These are phyloP conservation scores for Quercus robur DNA, from an alignment of 306 rosid species.

Conservation along the genomic window DNA sequence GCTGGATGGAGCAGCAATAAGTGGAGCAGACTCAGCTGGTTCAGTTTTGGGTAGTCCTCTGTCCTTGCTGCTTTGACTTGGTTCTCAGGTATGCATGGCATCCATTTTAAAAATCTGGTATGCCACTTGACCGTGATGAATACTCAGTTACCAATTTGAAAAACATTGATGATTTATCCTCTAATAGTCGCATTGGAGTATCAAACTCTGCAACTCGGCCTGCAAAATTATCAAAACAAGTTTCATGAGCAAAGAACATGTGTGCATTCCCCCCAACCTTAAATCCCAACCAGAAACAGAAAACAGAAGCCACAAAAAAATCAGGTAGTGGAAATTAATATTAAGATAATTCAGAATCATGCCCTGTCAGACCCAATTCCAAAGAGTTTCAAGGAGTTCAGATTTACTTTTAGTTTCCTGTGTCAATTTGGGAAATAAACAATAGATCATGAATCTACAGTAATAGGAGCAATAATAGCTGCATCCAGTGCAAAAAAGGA, in stretches of 20 bases:
- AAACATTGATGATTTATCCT: slow-evolving; percentile 89
- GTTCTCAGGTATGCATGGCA: slow-evolving; percentile 34
- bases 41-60: slow-evolving; percentile 6
- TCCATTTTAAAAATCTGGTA: slow-evolving; percentile 46
- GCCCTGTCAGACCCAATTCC: neutral
- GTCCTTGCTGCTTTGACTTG: slow-evolving; percentile 33
- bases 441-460: neutral
- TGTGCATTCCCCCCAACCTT: too few species aligned
- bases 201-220: slow-evolving; percentile 89
- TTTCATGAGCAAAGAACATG: slow-evolving; percentile 7
- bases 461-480: neutral
- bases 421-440: neutral
- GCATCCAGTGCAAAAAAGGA: neutral
- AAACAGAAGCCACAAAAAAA: too few species aligned
- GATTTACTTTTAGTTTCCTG: neutral
- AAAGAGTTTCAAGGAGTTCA: neutral
- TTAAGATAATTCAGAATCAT: too few species aligned
- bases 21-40: slow-evolving; percentile 11
- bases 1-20: slow-evolving; percentile 32
- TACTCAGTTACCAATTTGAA: slow-evolving; percentile 80
- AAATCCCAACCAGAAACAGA: too few species aligned
- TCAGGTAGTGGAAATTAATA: too few species aligned
- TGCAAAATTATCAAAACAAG: slow-evolving; percentile 34
- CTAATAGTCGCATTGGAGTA: slow-evolving; percentile 67
- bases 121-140: slow-evolving; percentile 74